phyloP scores from a whole-genome alignment of 306 rosid species.

The Citrullus colocynthis region DNA sequence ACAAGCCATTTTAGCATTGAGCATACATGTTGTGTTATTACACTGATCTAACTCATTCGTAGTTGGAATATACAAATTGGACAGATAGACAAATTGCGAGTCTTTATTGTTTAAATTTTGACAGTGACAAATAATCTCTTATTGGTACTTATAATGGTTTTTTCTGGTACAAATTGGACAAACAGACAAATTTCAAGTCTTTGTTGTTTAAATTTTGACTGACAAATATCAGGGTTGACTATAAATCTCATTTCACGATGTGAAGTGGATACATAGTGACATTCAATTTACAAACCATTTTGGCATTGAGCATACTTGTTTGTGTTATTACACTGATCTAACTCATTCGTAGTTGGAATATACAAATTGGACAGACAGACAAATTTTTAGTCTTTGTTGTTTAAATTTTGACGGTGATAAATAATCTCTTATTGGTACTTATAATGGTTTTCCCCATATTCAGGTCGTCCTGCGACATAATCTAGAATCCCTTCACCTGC shows the following conservation, averaged over 20 bases:
- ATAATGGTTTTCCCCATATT: constrained; percentile 8
- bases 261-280: not conserved
- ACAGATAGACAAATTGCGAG: not conserved
- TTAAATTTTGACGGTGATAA: not conserved
- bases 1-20: not conserved
- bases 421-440: not conserved
- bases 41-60: not conserved
- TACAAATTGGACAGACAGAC: not conserved
- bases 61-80: not conserved
- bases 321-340: not conserved
- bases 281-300: not conserved
- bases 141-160: not conserved
- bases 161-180: not conserved
- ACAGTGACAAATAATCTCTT: not conserved
- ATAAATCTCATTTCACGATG: no score
- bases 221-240: no score
- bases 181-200: no score
- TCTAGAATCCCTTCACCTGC: constrained; percentile 59
- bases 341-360: not conserved
- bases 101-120: not conserved
- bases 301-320: not conserved
- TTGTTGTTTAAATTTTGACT: no score
- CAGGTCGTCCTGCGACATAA: constrained; percentile 47
- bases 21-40: not conserved
- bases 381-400: not conserved